Conservation (phyloP, 83 land plant genomes). For the Picea engelmannii region DNA sequence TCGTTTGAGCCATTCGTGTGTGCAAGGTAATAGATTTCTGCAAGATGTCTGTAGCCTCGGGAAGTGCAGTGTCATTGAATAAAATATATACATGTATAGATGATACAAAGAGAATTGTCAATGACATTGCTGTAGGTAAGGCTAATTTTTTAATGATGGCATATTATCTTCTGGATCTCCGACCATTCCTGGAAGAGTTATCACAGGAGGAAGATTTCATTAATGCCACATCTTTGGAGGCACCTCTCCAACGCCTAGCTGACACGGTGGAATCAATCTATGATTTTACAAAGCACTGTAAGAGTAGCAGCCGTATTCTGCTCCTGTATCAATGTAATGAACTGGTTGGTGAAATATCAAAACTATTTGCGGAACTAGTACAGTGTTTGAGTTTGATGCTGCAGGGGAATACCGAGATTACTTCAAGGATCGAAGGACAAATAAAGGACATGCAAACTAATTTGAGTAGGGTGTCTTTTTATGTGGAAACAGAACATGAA, state of each 20-base stretch:
- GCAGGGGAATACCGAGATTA: neutral
- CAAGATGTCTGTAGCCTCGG: neutral
- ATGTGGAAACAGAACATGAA: slow-evolving; percentile 26
- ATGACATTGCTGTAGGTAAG: slow-evolving; percentile 24
- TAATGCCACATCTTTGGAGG: neutral
- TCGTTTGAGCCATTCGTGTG: too few species aligned
- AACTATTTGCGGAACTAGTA: neutral
- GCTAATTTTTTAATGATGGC: slow-evolving; percentile 27
- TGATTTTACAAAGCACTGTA: slow-evolving; percentile 11
- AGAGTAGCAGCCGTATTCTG: slow-evolving; percentile 22
- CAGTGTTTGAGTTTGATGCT: slow-evolving; percentile 19
- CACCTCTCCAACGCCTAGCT: slow-evolving; percentile 13
- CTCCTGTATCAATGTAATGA: slow-evolving; percentile 13
- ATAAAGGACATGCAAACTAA: slow-evolving; percentile 25
- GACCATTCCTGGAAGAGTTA: slow-evolving; percentile 12
- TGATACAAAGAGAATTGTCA: slow-evolving; percentile 22
- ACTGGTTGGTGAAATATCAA: slow-evolving; percentile 17
- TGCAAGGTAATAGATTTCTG: too few species aligned
- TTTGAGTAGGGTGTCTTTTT: slow-evolving; percentile 15
- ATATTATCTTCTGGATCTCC: slow-evolving; percentile 16
- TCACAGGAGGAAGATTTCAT: slow-evolving; percentile 13
- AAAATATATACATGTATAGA: slow-evolving; percentile 13
- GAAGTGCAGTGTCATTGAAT: neutral
- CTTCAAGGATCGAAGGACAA: slow-evolving; percentile 18
- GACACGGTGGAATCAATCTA: slow-evolving; percentile 8